Base-by-base conservation (phyloP, 106 monocot genomes). In the Dendrobium officinale region DNA sequence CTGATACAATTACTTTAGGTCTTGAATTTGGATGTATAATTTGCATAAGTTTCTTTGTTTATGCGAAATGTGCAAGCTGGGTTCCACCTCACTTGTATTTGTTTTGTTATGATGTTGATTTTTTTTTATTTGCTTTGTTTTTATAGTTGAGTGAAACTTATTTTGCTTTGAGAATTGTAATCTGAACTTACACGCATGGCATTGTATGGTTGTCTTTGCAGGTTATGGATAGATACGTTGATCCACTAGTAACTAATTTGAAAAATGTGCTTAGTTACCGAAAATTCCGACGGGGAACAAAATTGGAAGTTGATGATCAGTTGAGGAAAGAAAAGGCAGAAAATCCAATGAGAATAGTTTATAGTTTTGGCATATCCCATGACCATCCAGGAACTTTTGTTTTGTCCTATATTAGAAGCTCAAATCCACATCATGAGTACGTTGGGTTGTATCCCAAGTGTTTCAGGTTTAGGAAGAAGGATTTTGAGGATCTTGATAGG, bases 191-290 rank as follows among this genome's bases (percentile, higher is more conserved):
- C n/a, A 61, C n/a, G n/a, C 27, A 13, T 70, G 31, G 0, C 70
- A 70, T 3, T 70, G 13, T 61, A 37, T 70, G 40, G 42, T n/a
- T 42, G 20, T 74, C 5, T 76, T 16, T 72, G 26, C 88, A 99
- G 99, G 90, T 99, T 73, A 95, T 99, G 88, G 92, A 99, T 80
- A 85, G 99, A 76, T 99, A 99, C 83, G 95, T 99, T 55, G 99
- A 93, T 85, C 99, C 99, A 18, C 86, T 99, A 80, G 93, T 99
- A 55, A 49, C 77, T 42, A 79, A 95, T 77, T 82, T 99, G 87
- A 95, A 93, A 77, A 91, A 78, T 78, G 91, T 99, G 95, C 89
- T 93, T 81, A 72, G 80, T 40, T 99, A 99, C 42, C 92, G 99
- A 27, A 99, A 95, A 80, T 99, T 99, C 85, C 86, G 82, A 68